phyloP scores from a whole-genome alignment of 805 yeast species.

The Pichia insulana region DNA sequence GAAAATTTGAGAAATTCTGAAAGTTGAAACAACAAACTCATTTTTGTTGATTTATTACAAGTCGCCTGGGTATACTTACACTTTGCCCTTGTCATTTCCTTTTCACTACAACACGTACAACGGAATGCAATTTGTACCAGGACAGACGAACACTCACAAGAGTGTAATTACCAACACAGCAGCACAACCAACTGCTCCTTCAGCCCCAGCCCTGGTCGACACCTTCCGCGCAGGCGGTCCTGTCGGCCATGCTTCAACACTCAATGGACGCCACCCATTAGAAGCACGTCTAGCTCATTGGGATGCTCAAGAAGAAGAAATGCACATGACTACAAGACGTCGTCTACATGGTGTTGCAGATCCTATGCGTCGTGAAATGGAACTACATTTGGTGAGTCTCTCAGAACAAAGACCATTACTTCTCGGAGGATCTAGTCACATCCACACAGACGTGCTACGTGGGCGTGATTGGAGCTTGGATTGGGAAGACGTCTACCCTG shows the following conservation, averaged over 20 bases:
- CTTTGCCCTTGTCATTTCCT: too few relatives aligned
- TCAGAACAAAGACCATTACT: slow-evolving; percentile 62
- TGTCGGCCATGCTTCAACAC: slow-evolving; percentile 44
- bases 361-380: slow-evolving; percentile 90
- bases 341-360: slow-evolving; percentile 88
- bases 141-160: slow-evolving; percentile 32
- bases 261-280: slow-evolving; percentile 79
- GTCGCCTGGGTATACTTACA: too few relatives aligned
- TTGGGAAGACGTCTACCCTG: slow-evolving; percentile 82
- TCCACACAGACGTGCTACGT: slow-evolving; percentile 56
- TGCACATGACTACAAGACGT: slow-evolving; percentile 69
- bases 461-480: slow-evolving; percentile 73
- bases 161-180: slow-evolving; percentile 42
- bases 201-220: slow-evolving; percentile 66
- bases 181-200: slow-evolving; percentile 45
- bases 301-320: slow-evolving; percentile 67
- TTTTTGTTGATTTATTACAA: too few relatives aligned
- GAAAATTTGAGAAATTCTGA: too few relatives aligned
- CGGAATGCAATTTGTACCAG: slow-evolving; percentile 45
- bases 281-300: slow-evolving; percentile 68
- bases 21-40: too few relatives aligned
- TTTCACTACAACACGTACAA: neutral
- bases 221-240: slow-evolving; percentile 62
- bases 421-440: slow-evolving; percentile 47
- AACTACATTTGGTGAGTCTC: slow-evolving; percentile 58